Percentiles rank a stretch among this genome's conserved stretches.
These are phyloP conservation scores for Capsicum rhomboideum DNA, from an alignment of 257 asterid genomes.

Conservation along the genomic window DNA sequence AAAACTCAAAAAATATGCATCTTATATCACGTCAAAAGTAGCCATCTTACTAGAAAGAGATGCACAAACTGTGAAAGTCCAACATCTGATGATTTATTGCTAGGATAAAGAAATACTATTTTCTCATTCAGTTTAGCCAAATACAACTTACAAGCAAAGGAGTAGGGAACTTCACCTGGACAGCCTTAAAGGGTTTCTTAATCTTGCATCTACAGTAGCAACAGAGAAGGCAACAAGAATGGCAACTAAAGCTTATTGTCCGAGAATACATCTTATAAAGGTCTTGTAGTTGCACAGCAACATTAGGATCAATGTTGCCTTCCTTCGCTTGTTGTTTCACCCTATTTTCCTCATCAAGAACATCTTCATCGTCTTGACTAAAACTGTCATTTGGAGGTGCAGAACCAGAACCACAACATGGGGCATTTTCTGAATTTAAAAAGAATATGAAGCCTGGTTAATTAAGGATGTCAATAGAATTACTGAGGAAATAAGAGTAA, in stretches of 20 bases:
- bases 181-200: constrained; percentile 20
- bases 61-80: background rate
- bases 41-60: background rate
- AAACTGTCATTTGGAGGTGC: background rate
- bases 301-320: constrained; percentile 19
- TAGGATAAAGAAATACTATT: background rate
- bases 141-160: background rate
- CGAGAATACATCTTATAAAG: constrained; percentile 22
- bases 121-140: background rate
- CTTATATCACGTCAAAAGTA: background rate
- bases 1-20: background rate
- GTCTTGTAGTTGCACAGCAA: constrained; percentile 27
- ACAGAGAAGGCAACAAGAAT: constrained; percentile 14
- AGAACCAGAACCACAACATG: constrained; percentile 5
- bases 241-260: constrained; percentile 4
- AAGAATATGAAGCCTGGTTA: background rate
- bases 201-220: constrained; percentile 17
- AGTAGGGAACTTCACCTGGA: constrained; percentile 12
- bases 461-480: background rate
- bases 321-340: constrained; percentile 15
- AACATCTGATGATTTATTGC: background rate
- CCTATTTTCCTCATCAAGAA: constrained; percentile 23
- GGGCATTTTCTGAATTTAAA: background rate
- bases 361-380: constrained; percentile 17
- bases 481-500: background rate